Base-by-base conservation (phyloP, 257 asterid species). In the Solanum paucissectum region DNA sequence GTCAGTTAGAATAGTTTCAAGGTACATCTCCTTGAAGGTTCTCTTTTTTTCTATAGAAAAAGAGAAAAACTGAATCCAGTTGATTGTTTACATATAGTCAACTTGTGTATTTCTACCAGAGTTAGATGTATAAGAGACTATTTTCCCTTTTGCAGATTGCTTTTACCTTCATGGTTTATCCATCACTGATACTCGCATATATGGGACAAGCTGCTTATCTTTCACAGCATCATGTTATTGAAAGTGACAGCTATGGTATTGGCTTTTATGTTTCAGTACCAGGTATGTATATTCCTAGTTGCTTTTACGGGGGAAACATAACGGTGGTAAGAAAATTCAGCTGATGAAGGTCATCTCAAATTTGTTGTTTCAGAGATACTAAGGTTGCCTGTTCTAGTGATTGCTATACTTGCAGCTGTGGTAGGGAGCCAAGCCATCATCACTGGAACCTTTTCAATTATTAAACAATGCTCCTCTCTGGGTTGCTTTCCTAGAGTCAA, bases 131-230 rank as follows among this genome's bases (percentile, higher is more conserved):
- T 89, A 76, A 94, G 81, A 52, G 73, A 69, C 81, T 42, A 60
- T 46, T 5, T 82, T 83, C 8, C n/a, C 83, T 64, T 86, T 86
- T 90, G 90, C 91, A 96, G 98, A 89, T 94, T 88, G 99, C 99
- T 49, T 96, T 96, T 91, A 93, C 98, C 11, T 88, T 91, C 23
- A 36, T 95, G 82, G 97, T 95, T 0, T 96, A 96, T 91, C 99
- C 99, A 9, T 93, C 99, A 0, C 90, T 96, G 49, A 82, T 95
- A 91, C 98, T 96, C 25, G 99, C 99, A 4, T 96, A 96, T 85
- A 95, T 96, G 99, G 99, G 99, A 44, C 99, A 96, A 91, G 98
- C 99, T 29, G 99, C 99, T 13, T 96, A 94, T 90, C 95, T 96
- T 77, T 96, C 98, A 34, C 91, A 83, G 90, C 96, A 96, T 89